A percentile compares a stretch with the other conserved stretches of the same genome.
Conservation (phyloP, 768 basidiomycete genomes). For the Tricholoma flavovirens region DNA sequence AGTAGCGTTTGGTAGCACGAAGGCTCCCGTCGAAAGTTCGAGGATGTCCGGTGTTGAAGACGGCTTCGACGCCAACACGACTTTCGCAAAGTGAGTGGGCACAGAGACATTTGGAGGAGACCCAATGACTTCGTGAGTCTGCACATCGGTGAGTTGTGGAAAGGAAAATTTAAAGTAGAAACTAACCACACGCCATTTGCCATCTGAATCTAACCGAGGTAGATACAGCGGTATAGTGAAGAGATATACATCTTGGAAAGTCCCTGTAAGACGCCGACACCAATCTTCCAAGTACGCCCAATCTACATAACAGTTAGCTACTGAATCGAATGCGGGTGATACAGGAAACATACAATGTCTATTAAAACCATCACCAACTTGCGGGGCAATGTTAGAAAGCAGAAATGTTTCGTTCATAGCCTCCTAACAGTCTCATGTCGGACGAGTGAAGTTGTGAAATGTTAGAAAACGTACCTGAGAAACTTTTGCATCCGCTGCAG, state of each 20-base stretch:
- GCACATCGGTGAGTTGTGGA: not conserved
- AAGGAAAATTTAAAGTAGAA: not conserved
- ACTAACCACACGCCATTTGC: constrained; percentile 93
- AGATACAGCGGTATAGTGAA: constrained; percentile 98
- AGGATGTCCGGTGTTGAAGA: constrained; percentile 62
- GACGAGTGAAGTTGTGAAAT: not conserved
- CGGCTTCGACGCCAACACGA: constrained; percentile 74
- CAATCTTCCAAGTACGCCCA: constrained; percentile 98
- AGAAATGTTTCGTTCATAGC: constrained; percentile 98
- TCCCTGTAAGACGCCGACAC: constrained; percentile 84
- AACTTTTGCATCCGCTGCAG: constrained; percentile 91
- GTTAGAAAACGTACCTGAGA: constrained; percentile 56
- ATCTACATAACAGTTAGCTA: constrained; percentile 43
- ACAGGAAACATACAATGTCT: constrained; percentile 68
- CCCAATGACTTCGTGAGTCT: constrained; percentile 96
- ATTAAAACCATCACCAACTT: constrained; percentile 97
- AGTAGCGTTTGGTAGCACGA: constrained; percentile 90
- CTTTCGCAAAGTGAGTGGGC: constrained; percentile 98
- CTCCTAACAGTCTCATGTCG: constrained; percentile 33
- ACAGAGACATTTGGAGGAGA: constrained; percentile 85
- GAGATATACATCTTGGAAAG: constrained; percentile 91
- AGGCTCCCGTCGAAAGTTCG: constrained; percentile 87
- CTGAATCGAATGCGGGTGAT: not conserved
- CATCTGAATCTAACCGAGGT: constrained; percentile 77
- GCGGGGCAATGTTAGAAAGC: constrained; percentile 93